A percentile compares a stretch with the other conserved stretches of the same genome.
phyloP scores from a whole-genome alignment of 139 green algal species.

The Chlorella sp. region DNA sequence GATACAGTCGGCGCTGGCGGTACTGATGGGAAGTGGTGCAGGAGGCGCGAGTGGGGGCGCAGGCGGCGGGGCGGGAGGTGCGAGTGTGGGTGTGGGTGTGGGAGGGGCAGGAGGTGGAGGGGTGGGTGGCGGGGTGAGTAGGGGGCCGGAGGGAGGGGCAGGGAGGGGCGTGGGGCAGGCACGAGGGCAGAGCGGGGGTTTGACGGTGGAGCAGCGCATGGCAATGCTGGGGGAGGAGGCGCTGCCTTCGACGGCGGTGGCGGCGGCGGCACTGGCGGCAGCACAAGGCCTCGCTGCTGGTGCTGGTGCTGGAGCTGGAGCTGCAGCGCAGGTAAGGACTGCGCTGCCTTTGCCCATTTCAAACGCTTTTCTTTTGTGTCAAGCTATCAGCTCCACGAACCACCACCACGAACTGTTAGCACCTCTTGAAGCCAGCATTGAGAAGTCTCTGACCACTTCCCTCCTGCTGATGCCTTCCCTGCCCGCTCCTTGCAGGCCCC shows the following conservation, averaged over 20 bases:
- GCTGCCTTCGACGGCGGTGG: conserved; percentile 22
- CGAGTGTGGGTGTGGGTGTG: background rate
- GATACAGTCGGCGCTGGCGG: conserved; percentile 16
- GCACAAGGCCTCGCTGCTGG: too few relatives aligned
- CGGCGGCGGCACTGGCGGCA: conserved; percentile 4
- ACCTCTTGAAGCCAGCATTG: too few relatives aligned
- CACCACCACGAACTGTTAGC: too few relatives aligned
- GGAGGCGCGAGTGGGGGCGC: background rate
- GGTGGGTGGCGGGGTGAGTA: background rate
- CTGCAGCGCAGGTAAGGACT: too few relatives aligned
- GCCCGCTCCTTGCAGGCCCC: too few relatives aligned
- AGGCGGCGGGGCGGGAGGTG: background rate
- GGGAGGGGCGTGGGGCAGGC: background rate
- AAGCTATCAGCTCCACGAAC: too few relatives aligned
- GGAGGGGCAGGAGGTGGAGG: background rate
- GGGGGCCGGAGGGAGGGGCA: background rate
- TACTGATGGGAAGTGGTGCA: background rate
- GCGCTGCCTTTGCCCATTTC: too few relatives aligned
- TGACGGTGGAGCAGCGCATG: conserved; percentile 60
- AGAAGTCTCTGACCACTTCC: too few relatives aligned
- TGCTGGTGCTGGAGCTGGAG: too few relatives aligned
- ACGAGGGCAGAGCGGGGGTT: background rate
- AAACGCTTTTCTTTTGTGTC: too few relatives aligned
- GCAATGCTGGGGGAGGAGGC: conserved; percentile 54
- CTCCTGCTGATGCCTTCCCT: too few relatives aligned